Conservation (phyloP, 257 asterid species). For the Asclepias syriaca region DNA sequence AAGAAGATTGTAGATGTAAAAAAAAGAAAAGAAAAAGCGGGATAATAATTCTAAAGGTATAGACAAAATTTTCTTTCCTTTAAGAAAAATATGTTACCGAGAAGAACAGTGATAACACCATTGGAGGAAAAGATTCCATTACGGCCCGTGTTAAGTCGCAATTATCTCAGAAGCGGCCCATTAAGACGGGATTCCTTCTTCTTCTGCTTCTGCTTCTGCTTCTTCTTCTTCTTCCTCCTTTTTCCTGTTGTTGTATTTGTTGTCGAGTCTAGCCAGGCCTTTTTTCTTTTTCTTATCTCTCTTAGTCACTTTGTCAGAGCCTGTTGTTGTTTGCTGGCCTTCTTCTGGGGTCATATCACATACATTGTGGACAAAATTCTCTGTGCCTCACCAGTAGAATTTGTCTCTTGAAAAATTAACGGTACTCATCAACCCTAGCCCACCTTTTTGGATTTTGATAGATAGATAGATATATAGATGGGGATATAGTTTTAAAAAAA, state of each 20-base stretch:
- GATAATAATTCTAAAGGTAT: background rate
- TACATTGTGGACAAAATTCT: conserved; percentile 3
- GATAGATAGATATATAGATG: background rate
- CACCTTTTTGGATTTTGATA: conserved; percentile 15
- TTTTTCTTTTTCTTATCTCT: background rate
- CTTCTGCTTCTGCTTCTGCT: no score
- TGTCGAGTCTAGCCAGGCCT: conserved; percentile 1
- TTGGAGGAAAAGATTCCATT: background rate
- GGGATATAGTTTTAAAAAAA: conserved; percentile 4
- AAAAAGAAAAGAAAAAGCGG: no score
- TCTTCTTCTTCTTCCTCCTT: no score
- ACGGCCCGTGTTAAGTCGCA: conserved; percentile 14
- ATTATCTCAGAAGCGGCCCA: conserved; percentile 23
- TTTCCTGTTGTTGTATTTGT: conserved; percentile 9
- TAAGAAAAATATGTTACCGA: background rate
- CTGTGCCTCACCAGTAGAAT: background rate
- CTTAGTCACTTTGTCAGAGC: conserved; percentile 6
- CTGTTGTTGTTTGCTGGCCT: background rate
- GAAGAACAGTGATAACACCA: background rate
- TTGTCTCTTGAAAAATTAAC: conserved; percentile 13
- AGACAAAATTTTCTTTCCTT: background rate
- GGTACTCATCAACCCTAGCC: conserved; percentile 4
- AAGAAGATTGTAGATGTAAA: no score
- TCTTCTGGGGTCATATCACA: conserved; percentile 1
- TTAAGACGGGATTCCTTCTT: conserved; percentile 2